A percentile compares a stretch with the other conserved stretches of the same genome.
phyloP scores from a whole-genome alignment of 148 eudicot species.

The Vaccinium myrtillus region DNA sequence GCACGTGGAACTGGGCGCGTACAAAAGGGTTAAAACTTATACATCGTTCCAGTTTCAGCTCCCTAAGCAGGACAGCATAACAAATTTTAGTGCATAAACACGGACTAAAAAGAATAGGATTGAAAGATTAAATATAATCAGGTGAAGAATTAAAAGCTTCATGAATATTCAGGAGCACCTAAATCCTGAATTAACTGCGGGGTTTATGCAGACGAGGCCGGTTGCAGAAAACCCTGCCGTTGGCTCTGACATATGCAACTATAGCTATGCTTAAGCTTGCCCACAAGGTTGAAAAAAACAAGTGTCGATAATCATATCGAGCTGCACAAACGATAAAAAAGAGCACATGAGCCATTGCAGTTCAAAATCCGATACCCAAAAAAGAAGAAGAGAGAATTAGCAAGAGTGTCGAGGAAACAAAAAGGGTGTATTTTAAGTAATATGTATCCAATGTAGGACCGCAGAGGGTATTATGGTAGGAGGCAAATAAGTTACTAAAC shows the following conservation, averaged over 20 bases:
- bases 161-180: neutral
- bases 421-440: too few species aligned
- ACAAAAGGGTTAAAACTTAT: neutral
- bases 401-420: too few species aligned
- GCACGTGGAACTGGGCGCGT: neutral
- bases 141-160: neutral
- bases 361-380: neutral
- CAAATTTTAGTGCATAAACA: neutral
- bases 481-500: neutral
- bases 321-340: constrained; percentile 32
- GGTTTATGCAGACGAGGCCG: constrained; percentile 81
- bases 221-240: constrained; percentile 83
- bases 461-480: neutral
- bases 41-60: neutral
- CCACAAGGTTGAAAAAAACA: constrained; percentile 66
- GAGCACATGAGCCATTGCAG: neutral
- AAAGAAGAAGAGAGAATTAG: neutral
- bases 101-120: neutral
- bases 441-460: too few species aligned
- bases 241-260: constrained; percentile 58
- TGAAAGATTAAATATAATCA: neutral
- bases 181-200: constrained; percentile 29
- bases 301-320: constrained; percentile 44
- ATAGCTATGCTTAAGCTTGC: constrained; percentile 63
- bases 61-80: neutral